Conservation (phyloP, 768 basidiomycete species). For the Trametes meyenii region DNA sequence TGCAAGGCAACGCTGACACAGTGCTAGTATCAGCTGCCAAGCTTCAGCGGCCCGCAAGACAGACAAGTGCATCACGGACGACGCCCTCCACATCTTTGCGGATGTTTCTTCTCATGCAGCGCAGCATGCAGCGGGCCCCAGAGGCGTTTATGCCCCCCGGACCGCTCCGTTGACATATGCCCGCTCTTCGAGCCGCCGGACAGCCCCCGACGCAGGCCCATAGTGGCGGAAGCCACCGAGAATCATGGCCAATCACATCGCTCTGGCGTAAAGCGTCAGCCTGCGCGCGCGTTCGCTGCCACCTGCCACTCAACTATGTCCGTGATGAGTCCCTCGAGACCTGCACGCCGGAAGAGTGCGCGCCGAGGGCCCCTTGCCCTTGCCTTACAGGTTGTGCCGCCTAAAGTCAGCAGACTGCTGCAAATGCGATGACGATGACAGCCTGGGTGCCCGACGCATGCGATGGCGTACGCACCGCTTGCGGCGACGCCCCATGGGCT, state of each 20-base stretch:
- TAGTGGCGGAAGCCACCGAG: not conserved
- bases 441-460: not conserved
- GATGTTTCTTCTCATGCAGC: conserved; percentile 1
- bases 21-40: not conserved
- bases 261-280: not conserved
- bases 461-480: not conserved
- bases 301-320: not conserved
- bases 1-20: not conserved
- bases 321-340: not conserved
- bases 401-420: not conserved
- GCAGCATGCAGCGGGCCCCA: conserved; percentile 1
- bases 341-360: too few species aligned
- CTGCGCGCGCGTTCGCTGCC: not conserved
- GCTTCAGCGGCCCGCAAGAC: not conserved
- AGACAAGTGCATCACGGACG: too few species aligned
- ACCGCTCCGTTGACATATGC: not conserved
- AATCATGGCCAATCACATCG: not conserved
- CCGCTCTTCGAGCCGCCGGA: not conserved
- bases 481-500: not conserved
- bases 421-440: not conserved
- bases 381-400: not conserved
- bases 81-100: too few species aligned
- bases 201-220: not conserved
- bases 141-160: not conserved
- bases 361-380: too few species aligned